Base-by-base conservation (phyloP, 345 rosid species). In the Eucalyptus pauciflora region DNA sequence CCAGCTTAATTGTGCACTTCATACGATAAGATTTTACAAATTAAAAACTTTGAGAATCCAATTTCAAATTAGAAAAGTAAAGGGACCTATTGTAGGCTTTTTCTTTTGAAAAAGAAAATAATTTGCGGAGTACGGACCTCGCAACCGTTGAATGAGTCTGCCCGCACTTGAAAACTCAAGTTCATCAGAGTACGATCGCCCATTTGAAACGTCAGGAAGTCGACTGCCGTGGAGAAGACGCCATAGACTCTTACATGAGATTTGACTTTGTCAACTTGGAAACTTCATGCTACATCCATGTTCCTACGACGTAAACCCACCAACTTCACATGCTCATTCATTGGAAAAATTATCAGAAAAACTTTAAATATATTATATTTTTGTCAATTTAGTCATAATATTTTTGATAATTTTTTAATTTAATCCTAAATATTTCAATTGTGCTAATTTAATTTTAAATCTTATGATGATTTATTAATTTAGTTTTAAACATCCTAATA, bases 371-470 rank as follows among this genome's bases (percentile, higher is more conserved):
- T 54, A 54, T 20, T 54, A 54, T 8, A 54, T 7, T 54, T 18
- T 7, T 54, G 0, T 7, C 25, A 54, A 54, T 18, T 54, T 54
- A 20, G 0, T 54, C 25, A 18, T 54, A 54, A 54, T 3, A 20
- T 52, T 54, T 54, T 54, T 54, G 0, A 20, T 17, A 54, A 54
- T 18, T 18, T 54, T 20, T 20, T 18, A 54, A 54, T 18, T 54
- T 1, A 54, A 20, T 20, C 25, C 0, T 54, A 54, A 54, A 20
- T 0, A 20, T 54, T 54, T 0, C 0, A 20, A 2, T 54, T 54
- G 25, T 54, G 10, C 2, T 54, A 54, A 20, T 7, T 54, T 54
- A 54, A 54, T 54, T 18, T 16, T 52, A 17, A 18, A 52, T 0
- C 0, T 52, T 52, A 0, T 7, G 4, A 52, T 52, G 8, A 52